Percentiles rank a stretch among this genome's conserved stretches.
Evolutionary conservation across 805 yeast species (phyloP).

Genomic region (Yarrowia keelungensis): DNA sequence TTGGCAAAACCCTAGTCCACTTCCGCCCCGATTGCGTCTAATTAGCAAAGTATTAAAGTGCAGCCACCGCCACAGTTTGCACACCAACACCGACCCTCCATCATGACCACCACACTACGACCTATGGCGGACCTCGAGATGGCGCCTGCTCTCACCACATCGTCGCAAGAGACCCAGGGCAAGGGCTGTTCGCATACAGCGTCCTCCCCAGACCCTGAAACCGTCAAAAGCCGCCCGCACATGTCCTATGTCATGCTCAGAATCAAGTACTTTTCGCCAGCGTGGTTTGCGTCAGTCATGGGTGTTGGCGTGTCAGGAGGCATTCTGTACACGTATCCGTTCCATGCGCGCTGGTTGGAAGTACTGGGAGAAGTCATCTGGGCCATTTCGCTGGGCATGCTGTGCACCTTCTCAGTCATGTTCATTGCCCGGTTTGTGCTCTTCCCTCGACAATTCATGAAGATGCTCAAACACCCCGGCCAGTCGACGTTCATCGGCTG

Average conservation of each 20-base stretch:
- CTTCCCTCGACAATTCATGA: constrained; percentile 49
- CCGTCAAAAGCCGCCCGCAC: background rate
- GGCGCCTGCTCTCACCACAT: constrained; percentile 19
- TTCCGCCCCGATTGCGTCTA: constrained; percentile 27
- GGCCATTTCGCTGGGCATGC: constrained; percentile 59
- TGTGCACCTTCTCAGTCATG: constrained; percentile 53
- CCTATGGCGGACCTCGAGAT: constrained; percentile 16
- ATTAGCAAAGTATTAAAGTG: constrained; percentile 36
- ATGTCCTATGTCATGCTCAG: constrained; percentile 40
- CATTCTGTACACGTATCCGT: constrained; percentile 71
- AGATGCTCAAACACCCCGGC: constrained; percentile 53
- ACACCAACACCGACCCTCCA: background rate
- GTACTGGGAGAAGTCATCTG: constrained; percentile 68
- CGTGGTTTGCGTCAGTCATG: constrained; percentile 79
- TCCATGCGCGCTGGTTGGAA: constrained; percentile 63
- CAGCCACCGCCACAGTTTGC: constrained; percentile 38
- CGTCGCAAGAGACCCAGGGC: constrained; percentile 26
- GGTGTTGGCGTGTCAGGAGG: constrained; percentile 79
- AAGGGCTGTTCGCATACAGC: background rate
- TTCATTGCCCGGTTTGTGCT: constrained; percentile 55
- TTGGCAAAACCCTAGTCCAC: constrained; percentile 10
- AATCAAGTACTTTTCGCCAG: constrained; percentile 45
- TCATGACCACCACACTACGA: constrained; percentile 1
- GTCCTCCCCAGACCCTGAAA: background rate
- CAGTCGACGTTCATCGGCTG: constrained; percentile 76